Conservation (phyloP, 2,329 filamentous ascomycete genomes). For the Magnaporthiopsis poae region DNA sequence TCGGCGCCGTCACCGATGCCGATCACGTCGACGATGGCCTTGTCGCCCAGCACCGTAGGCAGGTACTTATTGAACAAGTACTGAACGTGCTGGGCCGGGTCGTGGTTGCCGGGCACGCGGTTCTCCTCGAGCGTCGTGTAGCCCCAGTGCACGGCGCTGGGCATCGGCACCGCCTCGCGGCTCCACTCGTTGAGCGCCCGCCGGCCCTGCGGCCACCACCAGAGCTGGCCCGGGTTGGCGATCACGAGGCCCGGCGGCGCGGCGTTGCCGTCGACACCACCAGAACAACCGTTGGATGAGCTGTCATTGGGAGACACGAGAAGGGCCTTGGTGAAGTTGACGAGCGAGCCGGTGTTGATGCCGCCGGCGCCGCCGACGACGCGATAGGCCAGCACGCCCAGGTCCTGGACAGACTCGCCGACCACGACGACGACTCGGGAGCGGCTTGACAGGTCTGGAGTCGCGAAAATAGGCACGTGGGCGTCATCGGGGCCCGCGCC, state of each 20-base stretch:
- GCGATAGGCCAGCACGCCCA: slow-evolving; percentile 66
- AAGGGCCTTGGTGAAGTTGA: slow-evolving; percentile 47
- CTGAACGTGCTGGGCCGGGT: slow-evolving; percentile 49
- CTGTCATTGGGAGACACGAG: slow-evolving; percentile 25
- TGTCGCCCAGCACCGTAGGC: slow-evolving; percentile 28
- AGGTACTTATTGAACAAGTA: slow-evolving; percentile 59
- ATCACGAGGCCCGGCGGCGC: slow-evolving; percentile 57
- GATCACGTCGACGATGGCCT: slow-evolving; percentile 58
- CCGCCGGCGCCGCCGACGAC: slow-evolving; percentile 53
- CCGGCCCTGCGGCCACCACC: slow-evolving; percentile 60
- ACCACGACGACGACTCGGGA: slow-evolving; percentile 63
- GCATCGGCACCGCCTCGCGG: slow-evolving; percentile 50
- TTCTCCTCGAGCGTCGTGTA: slow-evolving; percentile 48
- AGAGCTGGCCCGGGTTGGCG: slow-evolving; percentile 66
- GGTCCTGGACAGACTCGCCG: slow-evolving; percentile 60
- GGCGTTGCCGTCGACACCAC: slow-evolving; percentile 17
- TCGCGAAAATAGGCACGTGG: slow-evolving; percentile 60
- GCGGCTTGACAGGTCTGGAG: slow-evolving; percentile 40
- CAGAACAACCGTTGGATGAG: slow-evolving; percentile 14
- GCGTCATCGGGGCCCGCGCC: slow-evolving; percentile 35
- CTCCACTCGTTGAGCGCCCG: slow-evolving; percentile 48
- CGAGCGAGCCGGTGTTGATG: slow-evolving; percentile 58
- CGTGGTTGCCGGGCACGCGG: slow-evolving; percentile 49
- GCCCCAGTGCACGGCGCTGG: slow-evolving; percentile 50
- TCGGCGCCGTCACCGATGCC: slow-evolving; percentile 59